A percentile compares a stretch with the other conserved stretches of the same genome.
Evolutionary conservation across 2,329 filamentous ascomycete genomes (phyloP).

Genomic region (Cladosporium velox): DNA sequence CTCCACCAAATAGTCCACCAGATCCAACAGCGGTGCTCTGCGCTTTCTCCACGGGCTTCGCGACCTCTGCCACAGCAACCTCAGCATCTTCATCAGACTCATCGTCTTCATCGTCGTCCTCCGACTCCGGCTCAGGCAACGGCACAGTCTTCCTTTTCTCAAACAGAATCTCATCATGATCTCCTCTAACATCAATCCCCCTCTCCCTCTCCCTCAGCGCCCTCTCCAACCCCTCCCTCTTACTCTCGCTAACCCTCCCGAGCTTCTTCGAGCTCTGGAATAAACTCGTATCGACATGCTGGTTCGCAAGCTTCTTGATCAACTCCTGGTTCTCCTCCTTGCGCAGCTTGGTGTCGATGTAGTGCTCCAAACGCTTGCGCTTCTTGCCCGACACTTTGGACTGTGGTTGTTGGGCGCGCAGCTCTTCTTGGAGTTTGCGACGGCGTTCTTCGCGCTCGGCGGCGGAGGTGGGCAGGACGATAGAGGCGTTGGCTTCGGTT

Average conservation of each 20-base stretch:
- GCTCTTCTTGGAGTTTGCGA: constrained; percentile 54
- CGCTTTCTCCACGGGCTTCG: not conserved
- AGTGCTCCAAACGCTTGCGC: constrained; percentile 68
- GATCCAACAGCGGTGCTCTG: constrained; percentile 8
- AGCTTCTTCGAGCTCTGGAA: constrained; percentile 77
- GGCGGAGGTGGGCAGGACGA: constrained; percentile 52
- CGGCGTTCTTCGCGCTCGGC: constrained; percentile 57
- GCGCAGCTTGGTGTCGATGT: constrained; percentile 84
- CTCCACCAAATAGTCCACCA: constrained; percentile 61
- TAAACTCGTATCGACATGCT: constrained; percentile 78
- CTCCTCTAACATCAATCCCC: constrained; percentile 59
- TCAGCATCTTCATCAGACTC: constrained; percentile 1
- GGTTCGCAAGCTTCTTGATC: constrained; percentile 76
- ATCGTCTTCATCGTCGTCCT: constrained; percentile 6
- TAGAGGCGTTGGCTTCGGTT: constrained; percentile 58
- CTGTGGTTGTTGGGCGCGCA: constrained; percentile 56
- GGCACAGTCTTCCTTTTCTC: constrained; percentile 38
- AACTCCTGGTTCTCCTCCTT: constrained; percentile 90
- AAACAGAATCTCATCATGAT: constrained; percentile 57
- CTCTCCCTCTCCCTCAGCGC: constrained; percentile 66
- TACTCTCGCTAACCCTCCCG: constrained; percentile 71
- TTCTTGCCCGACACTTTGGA: constrained; percentile 64
- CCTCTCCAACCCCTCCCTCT: constrained; percentile 66
- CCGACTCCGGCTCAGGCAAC: constrained; percentile 8
- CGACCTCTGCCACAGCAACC: not conserved